Evolutionary conservation across 352 stramenopile species (phyloP).

Genomic region (Globisporangium perplexum): DNA sequence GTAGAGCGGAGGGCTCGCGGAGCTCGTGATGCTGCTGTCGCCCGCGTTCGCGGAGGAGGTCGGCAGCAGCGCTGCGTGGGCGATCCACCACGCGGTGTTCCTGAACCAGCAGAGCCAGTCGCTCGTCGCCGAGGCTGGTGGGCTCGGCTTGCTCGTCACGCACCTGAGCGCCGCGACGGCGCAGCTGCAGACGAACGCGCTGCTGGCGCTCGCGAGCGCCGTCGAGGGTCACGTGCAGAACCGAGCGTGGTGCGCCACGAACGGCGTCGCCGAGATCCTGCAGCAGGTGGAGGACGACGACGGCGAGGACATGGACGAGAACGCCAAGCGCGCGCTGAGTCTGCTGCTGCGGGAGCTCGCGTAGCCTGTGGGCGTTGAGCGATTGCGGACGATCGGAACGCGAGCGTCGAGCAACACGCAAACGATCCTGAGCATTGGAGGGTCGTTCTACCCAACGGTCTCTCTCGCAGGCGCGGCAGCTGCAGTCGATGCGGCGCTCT

Average conservation of each 20-base stretch:
- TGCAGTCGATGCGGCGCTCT: neutral
- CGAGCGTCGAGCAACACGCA: neutral
- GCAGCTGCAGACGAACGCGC: constrained; percentile 59
- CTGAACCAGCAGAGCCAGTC: constrained; percentile 58
- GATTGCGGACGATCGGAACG: neutral
- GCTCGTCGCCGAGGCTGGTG: constrained; percentile 52
- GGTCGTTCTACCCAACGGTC: neutral
- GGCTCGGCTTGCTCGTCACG: constrained; percentile 49
- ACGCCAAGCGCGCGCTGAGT: constrained; percentile 41
- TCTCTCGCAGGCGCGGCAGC: neutral
- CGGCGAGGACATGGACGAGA: constrained; percentile 45
- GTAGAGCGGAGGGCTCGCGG: constrained; percentile 43
- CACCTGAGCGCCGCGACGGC: constrained; percentile 36
- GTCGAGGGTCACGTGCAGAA: constrained; percentile 46
- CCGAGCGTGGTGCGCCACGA: constrained; percentile 33
- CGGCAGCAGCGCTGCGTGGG: constrained; percentile 65
- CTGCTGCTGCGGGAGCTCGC: constrained; percentile 41
- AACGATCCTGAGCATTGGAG: neutral
- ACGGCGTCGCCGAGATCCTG: constrained; percentile 32
- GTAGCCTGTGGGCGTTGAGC: neutral
- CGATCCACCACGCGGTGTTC: constrained; percentile 63
- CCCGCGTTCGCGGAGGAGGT: constrained; percentile 60
- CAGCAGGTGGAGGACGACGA: constrained; percentile 35
- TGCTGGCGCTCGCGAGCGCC: constrained; percentile 59
- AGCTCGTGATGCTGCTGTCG: constrained; percentile 59